These are phyloP conservation scores for Kondoa malvinella DNA, from an alignment of 768 basidiomycete genomes.

Conservation along the genomic window DNA sequence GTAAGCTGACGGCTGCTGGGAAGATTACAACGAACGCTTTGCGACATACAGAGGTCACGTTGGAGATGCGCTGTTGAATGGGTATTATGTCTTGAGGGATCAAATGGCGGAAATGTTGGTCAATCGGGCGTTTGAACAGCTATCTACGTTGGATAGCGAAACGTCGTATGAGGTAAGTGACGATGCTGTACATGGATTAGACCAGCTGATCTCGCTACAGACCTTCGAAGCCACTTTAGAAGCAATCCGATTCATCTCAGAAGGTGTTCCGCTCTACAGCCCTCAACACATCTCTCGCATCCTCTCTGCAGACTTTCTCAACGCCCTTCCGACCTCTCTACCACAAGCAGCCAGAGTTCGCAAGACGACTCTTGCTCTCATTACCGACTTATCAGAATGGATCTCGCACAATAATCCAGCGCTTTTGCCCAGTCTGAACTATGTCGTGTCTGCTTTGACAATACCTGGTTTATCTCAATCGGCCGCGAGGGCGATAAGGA, in stretches of 20 bases:
- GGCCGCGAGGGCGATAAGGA: constrained; percentile 32
- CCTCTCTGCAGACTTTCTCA: constrained; percentile 46
- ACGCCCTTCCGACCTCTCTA: too few species aligned
- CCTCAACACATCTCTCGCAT: constrained; percentile 47
- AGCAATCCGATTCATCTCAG: constrained; percentile 31
- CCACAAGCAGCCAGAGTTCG: constrained; percentile 39
- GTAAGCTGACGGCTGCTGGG: neutral
- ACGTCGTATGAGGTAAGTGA: constrained; percentile 12
- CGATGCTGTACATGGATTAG: neutral
- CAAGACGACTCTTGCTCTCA: constrained; percentile 30
- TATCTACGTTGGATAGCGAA: constrained; percentile 18
- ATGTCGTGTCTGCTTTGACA: constrained; percentile 32
- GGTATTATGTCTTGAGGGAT: constrained; percentile 34
- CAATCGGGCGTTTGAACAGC: neutral
- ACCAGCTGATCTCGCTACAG: neutral
- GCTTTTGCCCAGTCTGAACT: constrained; percentile 31
- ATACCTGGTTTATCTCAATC: constrained; percentile 28
- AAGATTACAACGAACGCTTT: constrained; percentile 24
- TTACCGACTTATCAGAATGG: constrained; percentile 34
- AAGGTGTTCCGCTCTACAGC: constrained; percentile 34
- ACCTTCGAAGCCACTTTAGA: constrained; percentile 33
- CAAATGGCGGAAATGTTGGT: constrained; percentile 31
- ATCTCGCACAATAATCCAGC: constrained; percentile 31
- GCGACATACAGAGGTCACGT: constrained; percentile 18
- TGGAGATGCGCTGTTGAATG: constrained; percentile 23